These are phyloP conservation scores for Wolfiporia cocos DNA, from an alignment of 1,284 basidiomycete species.

Conservation along the genomic window DNA sequence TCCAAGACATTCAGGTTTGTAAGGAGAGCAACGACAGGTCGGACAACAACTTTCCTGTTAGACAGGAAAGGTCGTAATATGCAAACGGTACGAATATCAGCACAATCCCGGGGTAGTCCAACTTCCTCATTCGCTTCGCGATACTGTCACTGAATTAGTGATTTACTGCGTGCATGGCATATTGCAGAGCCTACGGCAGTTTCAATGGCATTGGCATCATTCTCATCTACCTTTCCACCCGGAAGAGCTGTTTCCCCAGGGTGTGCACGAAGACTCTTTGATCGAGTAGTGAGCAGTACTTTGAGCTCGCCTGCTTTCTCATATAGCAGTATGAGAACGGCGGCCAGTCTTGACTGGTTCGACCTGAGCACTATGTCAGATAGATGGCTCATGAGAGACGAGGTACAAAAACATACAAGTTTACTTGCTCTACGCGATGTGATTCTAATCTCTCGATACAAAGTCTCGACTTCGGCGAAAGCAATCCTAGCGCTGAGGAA, in stretches of 20 bases:
- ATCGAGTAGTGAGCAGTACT: slow-evolving; percentile 80
- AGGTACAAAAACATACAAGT: slow-evolving; percentile 43
- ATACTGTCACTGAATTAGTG: slow-evolving; percentile 35
- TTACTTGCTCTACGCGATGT: slow-evolving; percentile 33
- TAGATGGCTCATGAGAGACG: not conserved
- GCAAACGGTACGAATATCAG: slow-evolving; percentile 58
- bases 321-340: slow-evolving; percentile 75
- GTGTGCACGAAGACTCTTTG: slow-evolving; percentile 70
- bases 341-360: slow-evolving; percentile 50
- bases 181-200: slow-evolving; percentile 59
- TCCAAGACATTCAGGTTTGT: slow-evolving; percentile 46
- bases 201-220: slow-evolving; percentile 53
- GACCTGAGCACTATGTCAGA: slow-evolving; percentile 30
- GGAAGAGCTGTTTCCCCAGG: slow-evolving; percentile 80
- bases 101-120: slow-evolving; percentile 51
- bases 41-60: slow-evolving; percentile 52
- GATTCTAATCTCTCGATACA: slow-evolving; percentile 33
- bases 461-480: slow-evolving; percentile 16
- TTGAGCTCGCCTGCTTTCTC: slow-evolving; percentile 59
- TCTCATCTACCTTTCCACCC: slow-evolving; percentile 74
- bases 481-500: slow-evolving; percentile 5
- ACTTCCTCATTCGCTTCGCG: slow-evolving; percentile 85
- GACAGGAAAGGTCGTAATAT: slow-evolving; percentile 71
- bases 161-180: not conserved
- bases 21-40: slow-evolving; percentile 69